Conservation (phyloP, 208 protist genomes). For the Strigomonas galati region DNA sequence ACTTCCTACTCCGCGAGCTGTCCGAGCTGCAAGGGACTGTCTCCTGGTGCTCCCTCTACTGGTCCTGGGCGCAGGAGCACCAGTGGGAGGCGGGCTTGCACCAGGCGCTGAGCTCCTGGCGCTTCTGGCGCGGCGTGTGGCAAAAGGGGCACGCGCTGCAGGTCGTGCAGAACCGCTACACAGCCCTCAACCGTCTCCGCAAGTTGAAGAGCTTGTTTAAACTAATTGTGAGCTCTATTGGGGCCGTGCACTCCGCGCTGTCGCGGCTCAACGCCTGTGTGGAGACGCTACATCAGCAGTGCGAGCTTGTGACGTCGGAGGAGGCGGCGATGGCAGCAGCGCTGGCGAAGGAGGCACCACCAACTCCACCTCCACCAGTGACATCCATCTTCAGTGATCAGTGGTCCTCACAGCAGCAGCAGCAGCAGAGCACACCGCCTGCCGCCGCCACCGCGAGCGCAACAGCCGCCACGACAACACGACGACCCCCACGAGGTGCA, state of each 20-base stretch:
- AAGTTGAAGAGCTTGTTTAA: constrained; percentile 43
- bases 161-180: constrained; percentile 23
- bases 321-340: constrained; percentile 23
- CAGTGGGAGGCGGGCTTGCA: constrained; percentile 35
- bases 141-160: constrained; percentile 15
- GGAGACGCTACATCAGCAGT: constrained; percentile 27
- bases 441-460: too few relatives aligned
- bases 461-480: not conserved
- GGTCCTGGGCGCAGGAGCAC: constrained; percentile 66
- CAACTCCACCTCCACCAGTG: constrained; percentile 6
- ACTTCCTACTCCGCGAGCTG: constrained; percentile 52
- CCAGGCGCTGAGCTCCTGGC: constrained; percentile 29
- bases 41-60: constrained; percentile 65
- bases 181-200: constrained; percentile 40
- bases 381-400: too few relatives aligned
- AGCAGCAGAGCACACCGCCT: too few relatives aligned
- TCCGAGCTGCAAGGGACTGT: constrained; percentile 45
- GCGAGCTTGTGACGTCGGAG: constrained; percentile 26
- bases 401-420: too few relatives aligned
- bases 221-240: constrained; percentile 53
- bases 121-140: constrained; percentile 41
- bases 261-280: constrained; percentile 45
- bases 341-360: constrained; percentile 2
- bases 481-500: not conserved
- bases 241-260: constrained; percentile 38